Evolutionary conservation across 2,329 filamentous ascomycete species (phyloP).

Genomic region (Dactylonectria macrodidyma): DNA sequence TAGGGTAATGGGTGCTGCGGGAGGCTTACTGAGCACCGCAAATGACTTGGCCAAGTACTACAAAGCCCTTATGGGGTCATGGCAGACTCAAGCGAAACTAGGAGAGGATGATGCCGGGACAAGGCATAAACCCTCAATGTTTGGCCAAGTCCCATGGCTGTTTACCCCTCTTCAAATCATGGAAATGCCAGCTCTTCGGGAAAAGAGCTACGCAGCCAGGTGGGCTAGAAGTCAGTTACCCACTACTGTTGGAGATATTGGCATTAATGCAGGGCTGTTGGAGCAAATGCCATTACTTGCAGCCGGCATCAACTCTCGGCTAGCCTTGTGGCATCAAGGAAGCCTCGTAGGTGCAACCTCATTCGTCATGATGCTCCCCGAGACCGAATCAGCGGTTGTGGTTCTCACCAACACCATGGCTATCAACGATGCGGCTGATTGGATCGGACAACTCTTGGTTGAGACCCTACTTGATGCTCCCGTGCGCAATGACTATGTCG

Average conservation of each 20-base stretch:
- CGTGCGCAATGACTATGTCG: constrained; percentile 14
- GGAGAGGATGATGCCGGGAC: neutral
- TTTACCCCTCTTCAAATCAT: constrained; percentile 19
- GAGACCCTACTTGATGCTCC: constrained; percentile 21
- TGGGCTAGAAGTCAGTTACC: constrained; percentile 29
- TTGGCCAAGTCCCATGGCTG: neutral
- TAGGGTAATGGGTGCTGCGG: neutral
- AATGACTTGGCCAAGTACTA: constrained; percentile 15
- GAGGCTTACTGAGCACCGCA: neutral
- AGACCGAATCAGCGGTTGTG: constrained; percentile 16
- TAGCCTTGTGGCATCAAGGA: constrained; percentile 28
- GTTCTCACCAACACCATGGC: constrained; percentile 31
- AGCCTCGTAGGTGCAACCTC: constrained; percentile 20
- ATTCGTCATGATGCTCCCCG: constrained; percentile 25
- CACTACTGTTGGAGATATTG: constrained; percentile 20
- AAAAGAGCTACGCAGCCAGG: constrained; percentile 21
- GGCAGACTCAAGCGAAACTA: neutral
- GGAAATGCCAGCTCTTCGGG: neutral
- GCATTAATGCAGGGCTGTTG: constrained; percentile 22
- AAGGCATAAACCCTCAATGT: neutral
- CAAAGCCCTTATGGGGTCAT: constrained; percentile 15
- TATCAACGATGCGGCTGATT: constrained; percentile 26
- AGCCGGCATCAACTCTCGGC: constrained; percentile 1
- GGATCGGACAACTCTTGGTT: constrained; percentile 26
- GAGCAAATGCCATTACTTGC: constrained; percentile 24